These are phyloP conservation scores for Kodamaea leandrae DNA, from an alignment of 805 yeast genomes.

Conservation along the genomic window DNA sequence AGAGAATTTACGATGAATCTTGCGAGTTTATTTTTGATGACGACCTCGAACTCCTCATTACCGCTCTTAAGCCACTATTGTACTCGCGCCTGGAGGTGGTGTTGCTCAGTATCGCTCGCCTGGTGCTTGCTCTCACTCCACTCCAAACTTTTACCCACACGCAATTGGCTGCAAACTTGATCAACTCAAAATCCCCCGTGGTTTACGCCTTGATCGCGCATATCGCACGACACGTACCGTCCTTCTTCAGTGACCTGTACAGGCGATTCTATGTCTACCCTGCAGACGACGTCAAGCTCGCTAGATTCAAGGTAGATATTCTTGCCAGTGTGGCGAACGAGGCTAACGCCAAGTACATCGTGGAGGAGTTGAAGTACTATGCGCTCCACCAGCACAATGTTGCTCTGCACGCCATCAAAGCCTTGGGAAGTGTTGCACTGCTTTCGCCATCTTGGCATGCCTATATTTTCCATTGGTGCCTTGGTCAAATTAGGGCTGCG, in stretches of 20 bases:
- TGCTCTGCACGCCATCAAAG: conserved; percentile 51
- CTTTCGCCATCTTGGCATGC: conserved; percentile 47
- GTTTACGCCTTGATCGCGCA: conserved; percentile 43
- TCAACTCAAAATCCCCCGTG: conserved; percentile 38
- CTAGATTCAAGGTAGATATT: conserved; percentile 58
- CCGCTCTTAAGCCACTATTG: conserved; percentile 44
- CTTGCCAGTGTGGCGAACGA: conserved; percentile 58
- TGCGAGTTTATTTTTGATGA: conserved; percentile 46
- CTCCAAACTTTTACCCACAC: conserved; percentile 48
- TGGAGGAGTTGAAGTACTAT: conserved; percentile 64
- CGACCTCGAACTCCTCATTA: conserved; percentile 57
- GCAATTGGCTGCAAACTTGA: conserved; percentile 50
- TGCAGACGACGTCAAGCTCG: conserved; percentile 41
- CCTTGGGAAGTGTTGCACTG: conserved; percentile 61
- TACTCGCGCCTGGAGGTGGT: conserved; percentile 59
- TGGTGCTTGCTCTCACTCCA: conserved; percentile 58
- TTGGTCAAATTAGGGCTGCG: conserved; percentile 42
- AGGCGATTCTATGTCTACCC: conserved; percentile 57
- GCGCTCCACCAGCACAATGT: conserved; percentile 29
- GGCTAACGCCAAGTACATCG: conserved; percentile 47
- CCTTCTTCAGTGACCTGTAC: conserved; percentile 31
- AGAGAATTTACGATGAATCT: conserved; percentile 21
- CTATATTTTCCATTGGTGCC: conserved; percentile 63
- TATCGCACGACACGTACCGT: conserved; percentile 33
- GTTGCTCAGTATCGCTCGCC: conserved; percentile 56